Evolutionary conservation across 164 flowering plant genomes (phyloP).

Genomic region (Vitis vinifera): ASM3070453v1 NC_081819.1:21195001-21195500

Average conservation of each 20-base stretch:
- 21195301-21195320: constrained; percentile 78
- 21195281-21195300: constrained; percentile 89
- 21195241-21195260: no score
- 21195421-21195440: no score
- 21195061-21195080: neutral
- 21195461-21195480: no score
- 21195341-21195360: constrained; percentile 81
- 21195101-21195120: neutral
- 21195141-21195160: no score
- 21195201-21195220: no score
- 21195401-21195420: no score
- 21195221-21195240: no score
- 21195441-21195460: no score
- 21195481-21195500: no score
- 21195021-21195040: constrained; percentile 35
- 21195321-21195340: constrained; percentile 74
- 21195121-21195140: no score
- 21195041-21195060: neutral
- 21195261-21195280: constrained; percentile 98
- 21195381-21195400: constrained; percentile 82
- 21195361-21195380: constrained; percentile 88
- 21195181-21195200: no score
- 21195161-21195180: no score
- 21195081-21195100: neutral
- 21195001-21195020: constrained; percentile 88